Evolutionary conservation across 306 rosid genomes (phyloP).

Genomic region (Quercus engelmannii): DNA sequence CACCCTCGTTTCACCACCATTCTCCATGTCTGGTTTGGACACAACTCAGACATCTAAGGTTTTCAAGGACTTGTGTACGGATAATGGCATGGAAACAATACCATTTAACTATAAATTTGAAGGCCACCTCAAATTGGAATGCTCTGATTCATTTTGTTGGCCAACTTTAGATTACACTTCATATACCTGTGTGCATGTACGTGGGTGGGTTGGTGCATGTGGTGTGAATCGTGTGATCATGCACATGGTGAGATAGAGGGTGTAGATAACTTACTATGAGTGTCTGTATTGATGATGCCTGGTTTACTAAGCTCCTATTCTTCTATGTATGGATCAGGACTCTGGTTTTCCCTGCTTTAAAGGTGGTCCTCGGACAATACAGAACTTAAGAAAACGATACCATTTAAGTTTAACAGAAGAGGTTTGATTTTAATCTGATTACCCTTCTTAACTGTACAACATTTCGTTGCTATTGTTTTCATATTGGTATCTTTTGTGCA

Average conservation of each 20-base stretch:
- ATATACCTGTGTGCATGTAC: background rate
- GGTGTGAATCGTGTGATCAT: background rate
- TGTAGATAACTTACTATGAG: constrained; percentile 10
- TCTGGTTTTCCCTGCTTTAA: constrained; percentile 97
- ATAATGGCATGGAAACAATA: background rate
- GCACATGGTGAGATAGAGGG: constrained; percentile 4
- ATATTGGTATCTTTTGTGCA: constrained; percentile 26
- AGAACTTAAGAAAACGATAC: constrained; percentile 88
- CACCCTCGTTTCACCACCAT: background rate
- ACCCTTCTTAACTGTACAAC: background rate
- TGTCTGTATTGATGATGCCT: constrained; percentile 3
- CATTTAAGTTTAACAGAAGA: constrained; percentile 96
- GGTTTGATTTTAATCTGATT: constrained; percentile 44
- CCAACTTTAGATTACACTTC: background rate
- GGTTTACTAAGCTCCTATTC: constrained; percentile 19
- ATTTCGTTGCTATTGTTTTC: constrained; percentile 22
- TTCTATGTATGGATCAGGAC: constrained; percentile 58
- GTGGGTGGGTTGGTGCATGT: background rate
- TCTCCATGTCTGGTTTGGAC: background rate
- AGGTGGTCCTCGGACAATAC: constrained; percentile 96
- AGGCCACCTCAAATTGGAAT: background rate
- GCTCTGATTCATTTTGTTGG: background rate
- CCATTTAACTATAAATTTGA: background rate
- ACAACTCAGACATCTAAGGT: background rate
- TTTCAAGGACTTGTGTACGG: background rate